These are phyloP conservation scores for Cordyceps militaris DNA, from an alignment of 2,329 filamentous ascomycete species.

Conservation along the genomic window DNA sequence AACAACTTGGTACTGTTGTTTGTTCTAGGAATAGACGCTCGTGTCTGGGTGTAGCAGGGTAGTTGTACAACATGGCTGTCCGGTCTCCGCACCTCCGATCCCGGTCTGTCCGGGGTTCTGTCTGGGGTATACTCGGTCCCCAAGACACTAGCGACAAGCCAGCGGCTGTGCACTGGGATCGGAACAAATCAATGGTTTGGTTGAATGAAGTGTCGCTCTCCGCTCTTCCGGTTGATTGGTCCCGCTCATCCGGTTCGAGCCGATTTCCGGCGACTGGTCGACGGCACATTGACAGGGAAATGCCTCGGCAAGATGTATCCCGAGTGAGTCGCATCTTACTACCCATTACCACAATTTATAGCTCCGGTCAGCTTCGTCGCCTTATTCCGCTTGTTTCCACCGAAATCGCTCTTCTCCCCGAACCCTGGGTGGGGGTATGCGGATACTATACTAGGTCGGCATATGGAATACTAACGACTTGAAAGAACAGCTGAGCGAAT, in stretches of 20 bases:
- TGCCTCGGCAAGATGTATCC: not conserved
- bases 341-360: no score
- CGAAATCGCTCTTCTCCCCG: not conserved
- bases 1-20: not conserved
- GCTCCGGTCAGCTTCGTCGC: no score
- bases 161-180: no score
- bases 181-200: not conserved
- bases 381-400: not conserved
- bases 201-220: not conserved
- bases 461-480: no score
- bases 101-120: constrained; percentile 4
- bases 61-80: not conserved
- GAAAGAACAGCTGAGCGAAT: no score
- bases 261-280: not conserved
- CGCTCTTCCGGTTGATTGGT: not conserved
- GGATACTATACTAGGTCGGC: not conserved
- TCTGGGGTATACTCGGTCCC: not conserved
- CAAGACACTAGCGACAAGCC: not conserved
- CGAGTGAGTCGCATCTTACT: not conserved
- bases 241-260: not conserved
- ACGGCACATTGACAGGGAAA: not conserved
- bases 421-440: not conserved
- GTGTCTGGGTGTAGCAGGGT: no score
- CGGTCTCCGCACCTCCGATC: not conserved
- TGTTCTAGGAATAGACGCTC: no score